Evolutionary conservation across 768 basidiomycete genomes (phyloP).

Genomic region (Suillus subluteus): DNA sequence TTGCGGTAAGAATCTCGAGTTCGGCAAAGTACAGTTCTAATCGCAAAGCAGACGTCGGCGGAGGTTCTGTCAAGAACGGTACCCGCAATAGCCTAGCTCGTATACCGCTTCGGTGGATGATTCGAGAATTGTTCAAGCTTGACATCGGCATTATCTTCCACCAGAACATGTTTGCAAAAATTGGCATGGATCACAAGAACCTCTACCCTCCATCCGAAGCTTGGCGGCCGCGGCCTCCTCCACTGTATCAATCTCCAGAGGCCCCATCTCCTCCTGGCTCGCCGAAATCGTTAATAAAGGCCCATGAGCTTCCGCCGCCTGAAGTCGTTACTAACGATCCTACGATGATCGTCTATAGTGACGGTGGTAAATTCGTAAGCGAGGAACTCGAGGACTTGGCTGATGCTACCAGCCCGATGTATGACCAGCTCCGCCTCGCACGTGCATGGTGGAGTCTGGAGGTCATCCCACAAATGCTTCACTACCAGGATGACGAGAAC

Average conservation of each 20-base stretch:
- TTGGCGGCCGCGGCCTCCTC: constrained; percentile 35
- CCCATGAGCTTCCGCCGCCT: constrained; percentile 19
- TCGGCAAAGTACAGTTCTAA: background rate
- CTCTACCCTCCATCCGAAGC: constrained; percentile 40
- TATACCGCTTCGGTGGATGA: constrained; percentile 79
- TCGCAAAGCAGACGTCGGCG: constrained; percentile 65
- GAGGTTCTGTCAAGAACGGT: constrained; percentile 65
- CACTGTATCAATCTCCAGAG: constrained; percentile 32
- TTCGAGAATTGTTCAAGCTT: constrained; percentile 63
- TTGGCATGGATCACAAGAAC: constrained; percentile 51
- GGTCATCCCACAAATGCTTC: constrained; percentile 42
- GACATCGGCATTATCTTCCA: constrained; percentile 64
- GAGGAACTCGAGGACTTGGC: constrained; percentile 68
- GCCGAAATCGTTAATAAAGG: constrained; percentile 16
- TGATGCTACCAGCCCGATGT: constrained; percentile 55
- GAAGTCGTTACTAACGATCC: constrained; percentile 17
- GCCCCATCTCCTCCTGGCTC: constrained; percentile 19
- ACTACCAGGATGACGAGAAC: constrained; percentile 30
- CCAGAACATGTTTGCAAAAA: constrained; percentile 40
- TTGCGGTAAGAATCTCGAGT: constrained; percentile 50
- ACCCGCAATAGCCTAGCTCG: constrained; percentile 64
- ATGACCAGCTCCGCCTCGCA: constrained; percentile 58
- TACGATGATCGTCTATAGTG: constrained; percentile 21
- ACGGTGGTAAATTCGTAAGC: constrained; percentile 30
- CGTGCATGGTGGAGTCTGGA: constrained; percentile 72